Base-by-base conservation (phyloP, 2,329 filamentous ascomycete genomes). In the Monilinia polystroma region DNA sequence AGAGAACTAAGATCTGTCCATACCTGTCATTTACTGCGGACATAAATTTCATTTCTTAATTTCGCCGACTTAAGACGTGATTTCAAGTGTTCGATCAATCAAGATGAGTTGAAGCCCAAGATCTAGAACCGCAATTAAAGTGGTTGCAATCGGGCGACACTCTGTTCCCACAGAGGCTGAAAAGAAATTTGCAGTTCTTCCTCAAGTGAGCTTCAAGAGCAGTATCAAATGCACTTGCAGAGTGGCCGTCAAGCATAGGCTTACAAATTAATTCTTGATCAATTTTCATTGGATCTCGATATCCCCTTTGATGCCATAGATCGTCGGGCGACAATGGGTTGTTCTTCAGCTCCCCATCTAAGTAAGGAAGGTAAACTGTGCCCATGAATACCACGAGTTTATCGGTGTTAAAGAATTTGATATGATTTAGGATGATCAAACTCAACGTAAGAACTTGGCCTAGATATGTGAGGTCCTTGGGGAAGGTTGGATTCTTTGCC, bases 161-260 rank as follows among this genome's bases (percentile, higher is more conserved):
- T 35, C 7, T 35, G 3, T 6, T 35, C 1, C 32, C 7, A 35
- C 32, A 47, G 5, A 59, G 56, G 1, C 32, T 5, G 18, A 59
- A 1, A 3, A 59, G 26, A 4, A n/a, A 35, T 20, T 32, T 47
- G 26, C 56, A 59, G 26, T n/a, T 49, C 2, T 35, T 12, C 18
- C 14, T 3, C 18, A 59, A 6, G 20, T 8, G 18, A 32, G 18
- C 11, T 32, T 3, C 8, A 26, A 59, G 45, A 29, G 29, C 26
- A 23, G 0, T 4, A 23, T 35, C 3, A 16, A 59, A 35, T 7
- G 5, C 2, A 2, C 26, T 10, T 1, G 14, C 0, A 11, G 0
- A 0, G 41, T 59, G 56, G 5, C 29, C 7, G 6, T 35, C 7
- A 8, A 35, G 32, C 32, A 35, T 35, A 59, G 4, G 8, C 0